These are phyloP conservation scores for Bruguiera parviflora DNA, from an alignment of 345 rosid genomes.

Conservation along the genomic window DNA sequence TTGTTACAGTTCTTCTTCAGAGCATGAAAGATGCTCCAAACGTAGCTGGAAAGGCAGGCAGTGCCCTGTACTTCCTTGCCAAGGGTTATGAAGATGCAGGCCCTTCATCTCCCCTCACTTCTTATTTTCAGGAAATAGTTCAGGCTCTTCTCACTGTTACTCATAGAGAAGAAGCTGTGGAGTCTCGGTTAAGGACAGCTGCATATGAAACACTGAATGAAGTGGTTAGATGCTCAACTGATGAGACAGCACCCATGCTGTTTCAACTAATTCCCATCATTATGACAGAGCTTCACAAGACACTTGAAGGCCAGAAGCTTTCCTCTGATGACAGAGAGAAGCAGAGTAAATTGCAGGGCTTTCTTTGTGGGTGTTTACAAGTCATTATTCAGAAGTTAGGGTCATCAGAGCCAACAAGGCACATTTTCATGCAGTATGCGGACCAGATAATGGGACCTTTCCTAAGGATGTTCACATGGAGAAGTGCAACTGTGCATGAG, in stretches of 20 bases:
- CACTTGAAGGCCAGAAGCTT: conserved; percentile 11
- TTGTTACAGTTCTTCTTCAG: conserved; percentile 8
- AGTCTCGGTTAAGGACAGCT: conserved; percentile 12
- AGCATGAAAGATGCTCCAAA: conserved; percentile 17
- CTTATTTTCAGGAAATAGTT: conserved; percentile 15
- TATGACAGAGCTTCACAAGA: conserved; percentile 17
- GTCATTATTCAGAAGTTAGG: conserved; percentile 14
- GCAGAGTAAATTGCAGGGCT: conserved; percentile 2
- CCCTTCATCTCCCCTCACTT: conserved; percentile 13
- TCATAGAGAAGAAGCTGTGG: conserved; percentile 9
- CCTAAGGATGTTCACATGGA: conserved; percentile 11
- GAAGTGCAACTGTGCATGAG: conserved; percentile 18
- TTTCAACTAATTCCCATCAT: conserved; percentile 9
- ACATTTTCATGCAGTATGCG: conserved; percentile 11
- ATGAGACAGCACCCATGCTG: conserved; percentile 4
- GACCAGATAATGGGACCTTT: conserved; percentile 13
- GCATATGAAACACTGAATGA: conserved; percentile 6
- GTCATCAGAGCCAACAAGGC: conserved; percentile 5
- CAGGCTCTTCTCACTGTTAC: conserved; percentile 13
- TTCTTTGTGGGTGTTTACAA: conserved; percentile 7
- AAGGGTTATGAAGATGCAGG: conserved; percentile 15
- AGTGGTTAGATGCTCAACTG: conserved; percentile 2
- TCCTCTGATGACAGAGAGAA: conserved; percentile 5
- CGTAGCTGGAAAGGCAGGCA: conserved; percentile 11
- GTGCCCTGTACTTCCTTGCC: conserved; percentile 14